A percentile compares a stretch with the other conserved stretches of the same genome.
These are phyloP conservation scores for Amanita fuliginea DNA, from an alignment of 768 basidiomycete species.

Conservation along the genomic window DNA sequence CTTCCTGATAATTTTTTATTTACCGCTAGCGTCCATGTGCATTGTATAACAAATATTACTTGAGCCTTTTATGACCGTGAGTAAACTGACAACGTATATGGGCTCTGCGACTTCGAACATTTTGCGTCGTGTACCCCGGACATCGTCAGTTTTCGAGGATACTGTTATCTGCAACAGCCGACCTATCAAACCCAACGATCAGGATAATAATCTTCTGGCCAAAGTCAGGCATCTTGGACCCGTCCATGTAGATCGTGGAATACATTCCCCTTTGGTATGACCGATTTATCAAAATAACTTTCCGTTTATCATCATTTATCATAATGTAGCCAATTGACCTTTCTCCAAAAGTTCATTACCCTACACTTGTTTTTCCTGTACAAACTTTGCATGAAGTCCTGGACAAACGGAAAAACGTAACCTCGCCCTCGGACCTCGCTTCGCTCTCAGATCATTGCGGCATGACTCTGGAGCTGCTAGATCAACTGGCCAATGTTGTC, in stretches of 20 bases:
- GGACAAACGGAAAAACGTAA: constrained; percentile 46
- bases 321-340: not conserved
- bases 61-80: not conserved
- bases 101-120: not conserved
- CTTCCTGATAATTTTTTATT: not conserved
- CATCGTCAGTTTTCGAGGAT: not conserved
- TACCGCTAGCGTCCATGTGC: not conserved
- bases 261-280: constrained; percentile 35
- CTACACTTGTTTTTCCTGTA: not conserved
- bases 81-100: too few species aligned
- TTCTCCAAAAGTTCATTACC: not conserved
- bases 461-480: constrained; percentile 41
- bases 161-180: not conserved
- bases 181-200: constrained; percentile 37
- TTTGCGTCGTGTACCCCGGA: not conserved
- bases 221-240: constrained; percentile 57
- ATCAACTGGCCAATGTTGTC: constrained; percentile 42
- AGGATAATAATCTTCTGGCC: constrained; percentile 59
- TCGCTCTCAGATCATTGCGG: constrained; percentile 42
- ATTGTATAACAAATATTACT: constrained; percentile 4
- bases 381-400: constrained; percentile 31
- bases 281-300: constrained; percentile 12
- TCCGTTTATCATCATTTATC: constrained; percentile 5
- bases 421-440: constrained; percentile 29
- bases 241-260: constrained; percentile 60